Percentiles rank a stretch among this genome's conserved stretches.
Conservation (phyloP, 1,284 basidiomycete species). For the Bjerkandera adusta region DNA sequence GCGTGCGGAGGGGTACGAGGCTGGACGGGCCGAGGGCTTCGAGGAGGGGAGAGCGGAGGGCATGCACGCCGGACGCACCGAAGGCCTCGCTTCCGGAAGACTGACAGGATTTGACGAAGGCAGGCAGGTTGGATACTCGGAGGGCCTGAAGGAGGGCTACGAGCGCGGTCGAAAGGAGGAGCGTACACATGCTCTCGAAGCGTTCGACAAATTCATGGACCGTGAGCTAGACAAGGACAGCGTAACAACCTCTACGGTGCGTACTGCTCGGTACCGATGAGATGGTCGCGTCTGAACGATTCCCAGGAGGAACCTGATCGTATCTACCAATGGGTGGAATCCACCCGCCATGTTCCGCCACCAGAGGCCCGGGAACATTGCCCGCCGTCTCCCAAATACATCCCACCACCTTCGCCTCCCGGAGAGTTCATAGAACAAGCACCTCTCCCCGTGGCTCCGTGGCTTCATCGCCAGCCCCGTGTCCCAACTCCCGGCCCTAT, state of each 20-base stretch:
- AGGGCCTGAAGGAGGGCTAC: constrained; percentile 43
- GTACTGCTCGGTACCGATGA: not conserved
- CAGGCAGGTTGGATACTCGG: constrained; percentile 34
- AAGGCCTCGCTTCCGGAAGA: constrained; percentile 46
- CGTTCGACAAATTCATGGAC: constrained; percentile 52
- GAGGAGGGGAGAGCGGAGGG: constrained; percentile 48
- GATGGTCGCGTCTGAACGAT: no score
- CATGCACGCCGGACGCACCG: constrained; percentile 41
- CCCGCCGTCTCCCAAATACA: constrained; percentile 18
- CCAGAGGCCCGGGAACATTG: constrained; percentile 15
- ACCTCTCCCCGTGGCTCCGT: constrained; percentile 24
- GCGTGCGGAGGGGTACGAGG: constrained; percentile 34
- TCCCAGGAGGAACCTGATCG: constrained; percentile 24
- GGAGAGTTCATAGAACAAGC: constrained; percentile 13
- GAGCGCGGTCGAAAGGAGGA: constrained; percentile 47
- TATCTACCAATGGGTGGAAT: constrained; percentile 29
- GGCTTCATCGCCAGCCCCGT: constrained; percentile 24
- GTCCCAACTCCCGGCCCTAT: not conserved
- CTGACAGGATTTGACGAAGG: constrained; percentile 39
- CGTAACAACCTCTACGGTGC: constrained; percentile 23
- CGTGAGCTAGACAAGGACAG: constrained; percentile 37
- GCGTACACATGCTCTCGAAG: constrained; percentile 46
- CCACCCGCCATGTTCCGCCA: constrained; percentile 20
- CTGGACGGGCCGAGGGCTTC: constrained; percentile 33
- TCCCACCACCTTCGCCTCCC: constrained; percentile 14